A percentile compares a stretch with the other conserved stretches of the same genome.
Evolutionary conservation across 208 protist species (phyloP).

Genomic region (Naegleria lovaniensis): DNA sequence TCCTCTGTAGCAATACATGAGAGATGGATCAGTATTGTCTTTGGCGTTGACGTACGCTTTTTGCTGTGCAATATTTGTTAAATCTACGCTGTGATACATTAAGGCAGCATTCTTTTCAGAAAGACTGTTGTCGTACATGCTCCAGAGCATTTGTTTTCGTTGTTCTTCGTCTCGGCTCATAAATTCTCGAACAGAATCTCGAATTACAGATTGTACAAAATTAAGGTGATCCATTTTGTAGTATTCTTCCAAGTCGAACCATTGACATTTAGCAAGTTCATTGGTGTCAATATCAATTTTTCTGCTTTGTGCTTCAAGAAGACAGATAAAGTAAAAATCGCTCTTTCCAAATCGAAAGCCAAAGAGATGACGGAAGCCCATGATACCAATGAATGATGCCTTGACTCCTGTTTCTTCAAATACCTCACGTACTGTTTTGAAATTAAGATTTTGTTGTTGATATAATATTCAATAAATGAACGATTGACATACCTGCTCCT

Average conservation of each 20-base stretch:
- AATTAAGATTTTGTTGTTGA: neutral
- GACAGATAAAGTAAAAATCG: neutral
- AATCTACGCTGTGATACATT: neutral
- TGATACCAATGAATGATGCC: neutral
- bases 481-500: too few species aligned
- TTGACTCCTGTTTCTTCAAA: slow-evolving; percentile 4
- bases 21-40: neutral
- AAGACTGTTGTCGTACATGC: neutral
- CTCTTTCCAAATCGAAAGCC: neutral
- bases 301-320: neutral
- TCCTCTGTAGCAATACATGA: neutral
- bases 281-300: neutral
- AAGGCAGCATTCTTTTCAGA: neutral
- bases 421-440: neutral
- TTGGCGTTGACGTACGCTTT: neutral
- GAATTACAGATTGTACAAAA: neutral
- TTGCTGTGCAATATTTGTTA: neutral
- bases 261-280: neutral
- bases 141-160: neutral
- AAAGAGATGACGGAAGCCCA: neutral
- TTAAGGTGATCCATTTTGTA: neutral
- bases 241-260: neutral
- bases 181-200: neutral
- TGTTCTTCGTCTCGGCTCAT: neutral
- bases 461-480: neutral